Evolutionary conservation across 2,329 filamentous ascomycete species (phyloP).

Genomic region (Pyrenochaeta sp.): DNA sequence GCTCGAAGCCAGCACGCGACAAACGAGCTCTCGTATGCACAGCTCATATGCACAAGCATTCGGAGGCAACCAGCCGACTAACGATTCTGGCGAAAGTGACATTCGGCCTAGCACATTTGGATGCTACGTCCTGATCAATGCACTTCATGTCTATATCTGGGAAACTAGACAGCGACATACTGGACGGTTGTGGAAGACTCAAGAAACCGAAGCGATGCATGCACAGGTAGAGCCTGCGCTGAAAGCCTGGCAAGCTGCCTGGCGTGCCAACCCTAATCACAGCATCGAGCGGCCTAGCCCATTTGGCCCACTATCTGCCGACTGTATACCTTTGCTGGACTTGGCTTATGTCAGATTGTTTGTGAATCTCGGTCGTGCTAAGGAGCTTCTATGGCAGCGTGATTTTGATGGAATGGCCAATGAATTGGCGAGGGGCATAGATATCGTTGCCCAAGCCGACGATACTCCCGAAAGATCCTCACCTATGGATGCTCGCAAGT

Average conservation of each 20-base stretch:
- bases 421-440: constrained; percentile 80
- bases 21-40: constrained; percentile 51
- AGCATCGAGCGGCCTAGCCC: constrained; percentile 86
- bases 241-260: constrained; percentile 92
- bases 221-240: constrained; percentile 92
- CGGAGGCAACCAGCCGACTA: constrained; percentile 55
- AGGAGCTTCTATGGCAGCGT: constrained; percentile 92
- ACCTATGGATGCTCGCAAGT: constrained; percentile 40
- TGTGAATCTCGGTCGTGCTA: constrained; percentile 89
- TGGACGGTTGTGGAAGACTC: constrained; percentile 86
- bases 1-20: constrained; percentile 77
- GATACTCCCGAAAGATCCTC: constrained; percentile 61
- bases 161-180: constrained; percentile 91
- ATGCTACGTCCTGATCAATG: constrained; percentile 89
- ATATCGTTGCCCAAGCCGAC: constrained; percentile 77
- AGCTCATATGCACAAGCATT: constrained; percentile 57
- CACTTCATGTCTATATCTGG: constrained; percentile 98
- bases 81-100: constrained; percentile 67
- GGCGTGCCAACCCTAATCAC: constrained; percentile 86
- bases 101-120: constrained; percentile 89
- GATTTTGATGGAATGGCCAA: constrained; percentile 93
- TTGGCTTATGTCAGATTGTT: constrained; percentile 92
- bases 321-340: constrained; percentile 89
- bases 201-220: constrained; percentile 96
- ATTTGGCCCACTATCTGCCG: constrained; percentile 84